A percentile compares a stretch with the other conserved stretches of the same genome.
Evolutionary conservation across 345 rosid genomes (phyloP).

Genomic region (Dipteronia sinensis): DNA sequence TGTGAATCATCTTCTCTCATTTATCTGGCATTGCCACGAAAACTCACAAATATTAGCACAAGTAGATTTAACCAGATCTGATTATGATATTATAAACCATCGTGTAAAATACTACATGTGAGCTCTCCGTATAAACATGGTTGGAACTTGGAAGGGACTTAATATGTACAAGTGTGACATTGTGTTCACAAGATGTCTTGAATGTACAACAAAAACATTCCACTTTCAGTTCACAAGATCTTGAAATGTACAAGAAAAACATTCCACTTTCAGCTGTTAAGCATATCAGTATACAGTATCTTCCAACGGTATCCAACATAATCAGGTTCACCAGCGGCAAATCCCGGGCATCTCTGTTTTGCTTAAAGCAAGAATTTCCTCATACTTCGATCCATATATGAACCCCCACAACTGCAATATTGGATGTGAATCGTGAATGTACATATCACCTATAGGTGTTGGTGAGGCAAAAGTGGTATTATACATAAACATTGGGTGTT

Average conservation of each 20-base stretch:
- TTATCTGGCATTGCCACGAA: no score
- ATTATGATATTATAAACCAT: neutral
- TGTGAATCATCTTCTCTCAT: neutral
- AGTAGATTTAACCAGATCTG: neutral
- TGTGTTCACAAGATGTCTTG: no score
- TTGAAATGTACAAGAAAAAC: neutral
- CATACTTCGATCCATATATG: slow-evolving; percentile 78
- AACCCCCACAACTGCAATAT: slow-evolving; percentile 87
- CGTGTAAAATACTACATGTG: no score
- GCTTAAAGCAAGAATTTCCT: slow-evolving; percentile 76
- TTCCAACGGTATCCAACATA: neutral
- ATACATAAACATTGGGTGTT: neutral
- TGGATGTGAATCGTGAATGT: neutral
- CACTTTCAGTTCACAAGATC: no score
- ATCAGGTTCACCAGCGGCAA: slow-evolving; percentile 62
- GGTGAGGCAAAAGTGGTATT: neutral
- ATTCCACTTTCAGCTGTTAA: neutral
- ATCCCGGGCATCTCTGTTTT: slow-evolving; percentile 70
- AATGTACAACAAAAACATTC: no score
- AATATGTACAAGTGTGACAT: slow-evolving; percentile 9
- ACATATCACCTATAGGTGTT: neutral
- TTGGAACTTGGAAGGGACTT: neutral
- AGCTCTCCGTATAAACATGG: slow-evolving; percentile 18
- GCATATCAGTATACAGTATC: neutral
- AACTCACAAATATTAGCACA: no score